Percentiles rank a stretch among this genome's conserved stretches.
Conservation (phyloP, 108 stramenopile species). For the Cyclostephanos tholiformis region DNA sequence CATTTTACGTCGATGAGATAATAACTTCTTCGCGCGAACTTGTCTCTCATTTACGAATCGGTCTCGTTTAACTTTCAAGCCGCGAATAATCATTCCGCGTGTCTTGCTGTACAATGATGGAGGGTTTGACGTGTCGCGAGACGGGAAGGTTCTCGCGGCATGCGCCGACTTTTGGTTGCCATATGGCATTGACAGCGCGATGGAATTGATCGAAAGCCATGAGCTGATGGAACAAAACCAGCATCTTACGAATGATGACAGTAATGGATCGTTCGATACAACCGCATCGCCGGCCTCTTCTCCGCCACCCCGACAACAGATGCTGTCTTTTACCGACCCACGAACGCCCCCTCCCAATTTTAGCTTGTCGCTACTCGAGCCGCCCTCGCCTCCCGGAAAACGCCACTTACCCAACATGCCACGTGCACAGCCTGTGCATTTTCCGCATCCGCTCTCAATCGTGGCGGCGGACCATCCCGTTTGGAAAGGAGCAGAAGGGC, state of each 20-base stretch:
- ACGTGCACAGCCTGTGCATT: conserved; percentile 35
- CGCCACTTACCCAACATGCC: conserved; percentile 42
- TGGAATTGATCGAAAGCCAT: conserved; percentile 64
- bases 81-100: conserved; percentile 75
- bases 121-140: conserved; percentile 91
- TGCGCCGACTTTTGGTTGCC: conserved; percentile 90
- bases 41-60: conserved; percentile 1
- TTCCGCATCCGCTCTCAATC: conserved; percentile 67
- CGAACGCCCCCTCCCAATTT: conserved; percentile 43
- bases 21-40: not conserved
- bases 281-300: conserved; percentile 16
- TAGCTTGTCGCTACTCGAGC: conserved; percentile 32
- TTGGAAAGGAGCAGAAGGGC: conserved; percentile 52
- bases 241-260: conserved; percentile 16
- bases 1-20: not conserved
- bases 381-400: conserved; percentile 53
- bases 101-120: conserved; percentile 96
- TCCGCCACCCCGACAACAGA: conserved; percentile 11
- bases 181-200: conserved; percentile 73
- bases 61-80: conserved; percentile 34
- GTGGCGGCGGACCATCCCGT: conserved; percentile 51
- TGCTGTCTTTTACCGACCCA: conserved; percentile 25
- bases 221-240: conserved; percentile 34
- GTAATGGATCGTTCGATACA: conserved; percentile 22
- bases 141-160: conserved; percentile 87